phyloP scores from a whole-genome alignment of 768 basidiomycete species.

The Grammothele lineata region DNA sequence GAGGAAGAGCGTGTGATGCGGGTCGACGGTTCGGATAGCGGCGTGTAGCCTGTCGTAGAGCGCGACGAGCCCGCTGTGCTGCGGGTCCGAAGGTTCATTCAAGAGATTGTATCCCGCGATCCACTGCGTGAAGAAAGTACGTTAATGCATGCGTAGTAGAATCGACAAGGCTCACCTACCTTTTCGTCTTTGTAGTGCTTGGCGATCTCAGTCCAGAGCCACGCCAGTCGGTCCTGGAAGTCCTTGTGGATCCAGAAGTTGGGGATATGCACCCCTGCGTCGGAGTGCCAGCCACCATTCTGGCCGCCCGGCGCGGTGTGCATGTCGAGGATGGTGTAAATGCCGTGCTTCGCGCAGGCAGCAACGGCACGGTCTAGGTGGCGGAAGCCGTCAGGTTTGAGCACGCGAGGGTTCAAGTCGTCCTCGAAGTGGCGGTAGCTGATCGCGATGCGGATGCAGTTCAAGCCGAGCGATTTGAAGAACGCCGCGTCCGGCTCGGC shows the following conservation, averaged over 20 bases:
- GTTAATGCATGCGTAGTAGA: no score
- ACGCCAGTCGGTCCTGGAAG: constrained; percentile 73
- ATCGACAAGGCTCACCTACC: constrained; percentile 4
- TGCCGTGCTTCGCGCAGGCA: constrained; percentile 69
- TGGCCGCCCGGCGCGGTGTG: constrained; percentile 76
- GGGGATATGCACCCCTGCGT: constrained; percentile 64
- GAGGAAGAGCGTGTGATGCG: constrained; percentile 69
- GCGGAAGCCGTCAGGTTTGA: constrained; percentile 73
- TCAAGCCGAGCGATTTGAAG: constrained; percentile 76
- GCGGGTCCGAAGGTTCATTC: constrained; percentile 76
- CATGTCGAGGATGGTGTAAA: constrained; percentile 80
- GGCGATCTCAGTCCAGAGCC: constrained; percentile 77
- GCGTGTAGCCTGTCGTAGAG: constrained; percentile 68
- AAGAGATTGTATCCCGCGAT: constrained; percentile 84
- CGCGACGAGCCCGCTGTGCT: constrained; percentile 55
- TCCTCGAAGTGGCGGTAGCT: constrained; percentile 79
- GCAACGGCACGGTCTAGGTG: constrained; percentile 81
- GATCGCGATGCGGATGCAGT: constrained; percentile 74
- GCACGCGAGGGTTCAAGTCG: constrained; percentile 75
- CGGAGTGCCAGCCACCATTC: constrained; percentile 79
- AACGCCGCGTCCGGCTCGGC: constrained; percentile 69
- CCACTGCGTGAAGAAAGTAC: constrained; percentile 42
- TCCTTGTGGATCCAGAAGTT: constrained; percentile 83
- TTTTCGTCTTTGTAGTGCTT: constrained; percentile 66
- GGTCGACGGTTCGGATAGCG: constrained; percentile 67